Percentiles rank a stretch among this genome's conserved stretches.
Conservation (phyloP, 2,329 filamentous ascomycete species). For the Fusarium decemcellulare region DNA sequence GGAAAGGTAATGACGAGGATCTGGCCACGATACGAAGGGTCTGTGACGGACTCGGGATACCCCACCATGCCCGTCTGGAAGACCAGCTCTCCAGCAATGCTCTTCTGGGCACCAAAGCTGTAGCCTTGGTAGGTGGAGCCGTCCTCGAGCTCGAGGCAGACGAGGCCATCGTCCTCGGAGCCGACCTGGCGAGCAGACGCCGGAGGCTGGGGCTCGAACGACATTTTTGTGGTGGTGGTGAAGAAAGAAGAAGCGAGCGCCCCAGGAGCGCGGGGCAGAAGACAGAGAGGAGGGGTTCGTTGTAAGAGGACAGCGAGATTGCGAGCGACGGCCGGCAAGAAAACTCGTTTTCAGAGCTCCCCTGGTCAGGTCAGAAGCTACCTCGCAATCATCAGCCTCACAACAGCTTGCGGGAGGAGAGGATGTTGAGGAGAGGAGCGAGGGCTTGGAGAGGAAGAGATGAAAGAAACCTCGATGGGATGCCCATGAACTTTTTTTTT, state of each 20-base stretch:
- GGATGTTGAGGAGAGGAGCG: constrained; percentile 37
- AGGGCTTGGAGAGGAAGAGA: constrained; percentile 40
- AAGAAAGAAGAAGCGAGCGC: constrained; percentile 26
- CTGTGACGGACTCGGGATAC: constrained; percentile 93
- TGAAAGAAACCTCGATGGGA: constrained; percentile 39
- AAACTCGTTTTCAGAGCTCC: constrained; percentile 57
- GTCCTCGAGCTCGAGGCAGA: constrained; percentile 94
- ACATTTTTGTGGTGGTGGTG: constrained; percentile 49
- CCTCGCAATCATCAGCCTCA: constrained; percentile 56
- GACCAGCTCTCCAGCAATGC: constrained; percentile 95
- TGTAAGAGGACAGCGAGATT: constrained; percentile 45
- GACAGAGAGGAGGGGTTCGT: constrained; percentile 34
- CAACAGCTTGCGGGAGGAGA: constrained; percentile 38
- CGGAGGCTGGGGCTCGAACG: constrained; percentile 61
- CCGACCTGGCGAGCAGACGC: constrained; percentile 72
- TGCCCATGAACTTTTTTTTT: constrained; percentile 47
- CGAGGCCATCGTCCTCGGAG: constrained; percentile 70
- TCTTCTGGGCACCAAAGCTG: constrained; percentile 97
- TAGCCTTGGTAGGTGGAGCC: constrained; percentile 92
- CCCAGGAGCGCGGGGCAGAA: constrained; percentile 50
- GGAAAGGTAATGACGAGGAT: constrained; percentile 98
- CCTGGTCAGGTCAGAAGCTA: constrained; percentile 55
- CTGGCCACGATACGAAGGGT: constrained; percentile 91
- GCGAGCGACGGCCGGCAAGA: constrained; percentile 54
- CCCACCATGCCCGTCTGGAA: constrained; percentile 99